Evolutionary conservation across 139 green algal genomes (phyloP), one percentile per base, ranked within the genome.

Genomic region (Coccomyxa sp.): DNA sequence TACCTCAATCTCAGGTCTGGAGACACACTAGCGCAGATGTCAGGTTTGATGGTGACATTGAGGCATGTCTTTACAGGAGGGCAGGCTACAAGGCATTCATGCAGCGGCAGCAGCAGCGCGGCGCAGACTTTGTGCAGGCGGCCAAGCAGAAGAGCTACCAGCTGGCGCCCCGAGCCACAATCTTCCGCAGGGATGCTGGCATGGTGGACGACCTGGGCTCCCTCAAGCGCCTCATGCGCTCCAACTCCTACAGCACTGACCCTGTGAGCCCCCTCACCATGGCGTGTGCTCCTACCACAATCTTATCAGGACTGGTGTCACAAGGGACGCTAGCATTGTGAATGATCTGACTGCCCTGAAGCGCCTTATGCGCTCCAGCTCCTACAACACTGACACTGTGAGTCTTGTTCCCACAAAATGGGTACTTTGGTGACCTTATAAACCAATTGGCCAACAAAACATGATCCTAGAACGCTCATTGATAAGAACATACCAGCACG

Each of bases 131-230:
- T 71, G 77, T 50, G 7, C 73, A 81, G 22, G 36, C 82, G 41
- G 37, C 83, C 8, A 41, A 82, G 33, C 86, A 83, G 85, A 85
- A 93, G 36, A 86, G 80, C 8, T 89, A 91, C 69, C 78, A 93
- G 81, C 54, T 84, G 37, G 81, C 79, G 0, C 88, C 91, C 7
- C 81, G 91, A 22, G 87, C 90, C 31, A 89, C 89, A 74, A 88
- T 95, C 35, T 91, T 93, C 82, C 73, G 87, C 7, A 77, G 92
- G 0, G 92, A 96, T 69, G 81, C 88, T 34, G 82, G 82, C 55
- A 55, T 18, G 0, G 86, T 94, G 6, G 22, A 31, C 2, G 70
- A 77, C 39, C 55, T 95, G 38, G 79, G 82, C 0, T 80, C 81
- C 10, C 82, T 95, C 37, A 87, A 92, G 84, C 41, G 54, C 29